Conservation (phyloP, 2,329 filamentous ascomycete species). For the Aspergillus sp. region DNA sequence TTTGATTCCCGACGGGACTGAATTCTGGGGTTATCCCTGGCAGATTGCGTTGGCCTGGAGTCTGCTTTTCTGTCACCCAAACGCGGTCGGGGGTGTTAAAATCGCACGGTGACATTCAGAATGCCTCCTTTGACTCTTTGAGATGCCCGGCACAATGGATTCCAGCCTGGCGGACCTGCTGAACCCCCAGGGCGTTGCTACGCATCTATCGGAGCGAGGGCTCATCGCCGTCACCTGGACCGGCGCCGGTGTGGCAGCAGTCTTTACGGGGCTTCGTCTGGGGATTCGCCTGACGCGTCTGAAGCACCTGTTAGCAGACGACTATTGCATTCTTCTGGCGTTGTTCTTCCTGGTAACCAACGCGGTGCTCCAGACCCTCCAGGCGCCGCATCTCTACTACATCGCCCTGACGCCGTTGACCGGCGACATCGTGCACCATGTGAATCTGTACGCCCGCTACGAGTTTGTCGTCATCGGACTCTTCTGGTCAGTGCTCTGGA, state of each 20-base stretch:
- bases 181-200: slow-evolving; percentile 9
- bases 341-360: slow-evolving; percentile 18
- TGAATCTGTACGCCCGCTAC: slow-evolving; percentile 13
- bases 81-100: background rate
- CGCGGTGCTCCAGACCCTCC: slow-evolving; percentile 20
- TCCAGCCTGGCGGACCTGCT: background rate
- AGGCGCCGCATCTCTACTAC: slow-evolving; percentile 22
- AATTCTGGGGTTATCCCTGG: too few relatives aligned
- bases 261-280: slow-evolving; percentile 16
- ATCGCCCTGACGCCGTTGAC: slow-evolving; percentile 10
- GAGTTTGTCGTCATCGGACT: slow-evolving; percentile 22
- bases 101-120: background rate
- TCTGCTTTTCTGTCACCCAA: too few relatives aligned
- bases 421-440: slow-evolving; percentile 15
- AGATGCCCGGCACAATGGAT: background rate
- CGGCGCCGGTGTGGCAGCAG: slow-evolving; percentile 17
- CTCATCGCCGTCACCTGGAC: slow-evolving; percentile 21
- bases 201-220: slow-evolving; percentile 12
- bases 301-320: slow-evolving; percentile 18
- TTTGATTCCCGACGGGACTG: too few relatives aligned
- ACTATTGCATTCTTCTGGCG: slow-evolving; percentile 19
- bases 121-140: too few relatives aligned
- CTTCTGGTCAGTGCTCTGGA: slow-evolving; percentile 24
- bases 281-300: slow-evolving; percentile 16
- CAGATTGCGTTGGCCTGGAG: too few relatives aligned